Conservation (phyloP, 768 basidiomycete species). For the Suillus bovinus region DNA sequence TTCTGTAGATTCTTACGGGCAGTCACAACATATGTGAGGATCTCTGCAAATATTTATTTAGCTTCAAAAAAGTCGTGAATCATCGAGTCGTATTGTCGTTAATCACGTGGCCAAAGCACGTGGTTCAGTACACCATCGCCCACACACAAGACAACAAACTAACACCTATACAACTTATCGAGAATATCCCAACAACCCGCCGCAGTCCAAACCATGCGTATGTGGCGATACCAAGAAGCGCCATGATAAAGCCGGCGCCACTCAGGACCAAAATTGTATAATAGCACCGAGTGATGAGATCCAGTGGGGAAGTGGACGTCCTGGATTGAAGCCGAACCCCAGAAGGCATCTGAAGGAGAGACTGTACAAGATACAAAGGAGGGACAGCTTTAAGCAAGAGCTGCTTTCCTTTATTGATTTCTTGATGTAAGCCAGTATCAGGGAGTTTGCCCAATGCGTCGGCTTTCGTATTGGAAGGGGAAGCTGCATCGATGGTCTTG, state of each 20-base stretch:
- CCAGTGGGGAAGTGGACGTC: slow-evolving; percentile 14
- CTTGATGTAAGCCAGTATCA: background rate
- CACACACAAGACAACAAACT: slow-evolving; percentile 21
- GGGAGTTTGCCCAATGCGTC: background rate
- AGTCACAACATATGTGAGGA: too few species aligned
- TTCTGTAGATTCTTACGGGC: too few species aligned
- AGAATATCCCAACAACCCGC: slow-evolving; percentile 26
- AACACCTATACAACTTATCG: slow-evolving; percentile 28
- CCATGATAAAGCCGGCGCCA: slow-evolving; percentile 25
- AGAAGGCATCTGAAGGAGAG: background rate
- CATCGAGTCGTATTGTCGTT: background rate
- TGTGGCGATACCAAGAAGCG: slow-evolving; percentile 26
- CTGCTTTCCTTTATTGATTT: too few species aligned
- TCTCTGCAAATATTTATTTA: too few species aligned
- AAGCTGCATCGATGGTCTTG: slow-evolving; percentile 17
- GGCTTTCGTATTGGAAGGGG: background rate
- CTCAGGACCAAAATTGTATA: slow-evolving; percentile 26
- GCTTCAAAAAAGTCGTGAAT: background rate
- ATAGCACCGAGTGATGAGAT: slow-evolving; percentile 27
- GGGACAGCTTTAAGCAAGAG: background rate
- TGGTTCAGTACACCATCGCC: slow-evolving; percentile 21
- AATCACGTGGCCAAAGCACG: background rate
- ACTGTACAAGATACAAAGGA: background rate
- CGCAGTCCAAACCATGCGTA: slow-evolving; percentile 29
- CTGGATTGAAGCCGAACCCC: background rate